Base-by-base conservation (phyloP, 2,329 filamentous ascomycete genomes). In the Ophiostoma angusticollis region DNA sequence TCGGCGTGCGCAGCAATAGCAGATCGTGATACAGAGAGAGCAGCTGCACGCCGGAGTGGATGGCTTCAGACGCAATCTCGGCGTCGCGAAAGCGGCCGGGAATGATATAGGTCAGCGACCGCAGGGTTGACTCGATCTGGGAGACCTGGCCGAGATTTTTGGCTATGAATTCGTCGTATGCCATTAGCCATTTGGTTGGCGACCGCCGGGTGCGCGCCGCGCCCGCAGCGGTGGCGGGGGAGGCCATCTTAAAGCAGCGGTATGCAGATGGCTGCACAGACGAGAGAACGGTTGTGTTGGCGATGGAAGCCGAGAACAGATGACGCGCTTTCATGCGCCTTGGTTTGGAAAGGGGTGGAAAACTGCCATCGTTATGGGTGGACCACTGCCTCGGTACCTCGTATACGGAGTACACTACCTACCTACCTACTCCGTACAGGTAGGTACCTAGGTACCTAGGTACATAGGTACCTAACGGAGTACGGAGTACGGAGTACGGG, bases 71-170 rank as follows among this genome's bases (percentile, higher is more conserved):
- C 35, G 89, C 85, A 50, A 96, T 80, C 58, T 96, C 91, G 46
- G 89, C 87, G 61, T 96, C 89, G 51, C 84, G 77, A 53, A 89
- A 89, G 39, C 84, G 82, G 41, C 84, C 87, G 42, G 89, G 91
- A 35, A 96, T 91, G 48, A 98, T 86, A 58, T 98, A 98, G 34
- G 89, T 95, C 48, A 98, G 64, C 21, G 86, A 94, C 28, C 91
- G 78, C 54, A 98, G 65, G 12, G 86, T 85, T 46, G 84, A 93
- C 65, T 98, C 91, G 47, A 98, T 89, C 64, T 94, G 87, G 35
- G 85, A 84, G 38, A 98, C 86, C 43, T 93, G 85, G 54, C 85
- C 81, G 45, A 86, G 79, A 58, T 98, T 98, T 63, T 89, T 91
- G 46, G 84, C 82, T 64, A 98, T 89, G 62, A 96, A 95, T 48